Percentiles rank a stretch among this genome's conserved stretches.
Conservation (phyloP, 108 stramenopile species). For the Parietichytrium sp. region DNA sequence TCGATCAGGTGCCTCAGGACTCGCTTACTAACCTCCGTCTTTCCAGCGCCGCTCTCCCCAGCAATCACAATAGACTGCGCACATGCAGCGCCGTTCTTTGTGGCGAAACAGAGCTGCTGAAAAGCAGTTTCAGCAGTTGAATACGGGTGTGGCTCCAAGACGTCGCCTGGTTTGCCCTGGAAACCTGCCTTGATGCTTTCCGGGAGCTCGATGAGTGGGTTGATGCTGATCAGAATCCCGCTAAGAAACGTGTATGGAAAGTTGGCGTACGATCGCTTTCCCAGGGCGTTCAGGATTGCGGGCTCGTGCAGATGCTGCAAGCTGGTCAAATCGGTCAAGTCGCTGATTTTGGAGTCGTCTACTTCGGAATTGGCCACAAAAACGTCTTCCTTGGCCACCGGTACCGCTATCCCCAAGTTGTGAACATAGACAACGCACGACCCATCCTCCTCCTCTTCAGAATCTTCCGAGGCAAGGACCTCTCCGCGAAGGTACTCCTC, state of each 20-base stretch:
- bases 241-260: conserved; percentile 31
- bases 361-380: background rate
- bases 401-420: background rate
- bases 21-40: conserved; percentile 28
- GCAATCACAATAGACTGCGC: conserved; percentile 41
- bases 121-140: conserved; percentile 18
- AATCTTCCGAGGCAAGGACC: background rate
- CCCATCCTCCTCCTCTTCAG: background rate
- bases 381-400: background rate
- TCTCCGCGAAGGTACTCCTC: background rate
- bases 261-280: conserved; percentile 1
- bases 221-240: conserved; percentile 38
- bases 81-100: conserved; percentile 6
- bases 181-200: background rate
- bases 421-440: background rate
- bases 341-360: background rate
- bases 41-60: conserved; percentile 36
- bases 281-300: background rate
- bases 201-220: background rate
- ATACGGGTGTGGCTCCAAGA: conserved; percentile 14
- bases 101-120: conserved; percentile 1
- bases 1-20: conserved; percentile 30
- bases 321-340: background rate
- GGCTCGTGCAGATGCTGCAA: conserved; percentile 23
- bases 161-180: background rate